Evolutionary conservation across 2,329 filamentous ascomycete genomes (phyloP), one percentile per base, ranked within the genome.

Genomic region (Botrytis squamosa): DNA sequence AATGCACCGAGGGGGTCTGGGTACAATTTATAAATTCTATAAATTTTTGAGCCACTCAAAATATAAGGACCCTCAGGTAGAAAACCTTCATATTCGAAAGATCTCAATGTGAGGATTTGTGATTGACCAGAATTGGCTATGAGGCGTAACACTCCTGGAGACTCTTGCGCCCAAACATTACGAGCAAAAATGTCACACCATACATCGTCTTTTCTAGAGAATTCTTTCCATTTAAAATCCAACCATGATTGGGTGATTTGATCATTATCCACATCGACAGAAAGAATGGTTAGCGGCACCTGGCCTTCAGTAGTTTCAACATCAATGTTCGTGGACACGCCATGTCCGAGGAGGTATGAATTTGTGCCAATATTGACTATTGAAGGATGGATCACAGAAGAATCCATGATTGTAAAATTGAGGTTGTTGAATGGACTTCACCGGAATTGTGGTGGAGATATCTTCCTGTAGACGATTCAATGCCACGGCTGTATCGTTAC

Each of bases 1-100:
- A 73, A 73, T 16, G 72, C 66, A 10, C 46, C n/a, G 3, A 70
- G 40, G 7, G 72, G 55, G 22, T 73, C 72, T 16, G 59, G 46
- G 8, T 62, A 64, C 10, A 71, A 29, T 20, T 46, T 73, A 29
- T 62, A 73, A 7, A 70, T 59, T 6, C 49, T 44, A 44, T 73
- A 29, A 0, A 73, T 46, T 20, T 4, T 49, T 9, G 66, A 55
- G 4, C 42, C 49, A 25, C 29, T 52, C 18, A 70, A 6, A 9
- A 73, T 25, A 38, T 73, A 73, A 38, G 72, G 72, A 18, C 72
- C 72, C 4, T 44, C 10, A 22, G 44, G 25, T 46, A 62, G 55
- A 36, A 22, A 18, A n/a, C 29, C 42, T 49, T 33, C 42, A 18
- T 25, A 52, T 29, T 20, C 1, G 10, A 64, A 18, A 29, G 9